These are phyloP conservation scores for Syncephalastrum sp. DNA, from an alignment of 371 early-diverging fungal species.

Conservation along the genomic window DNA sequence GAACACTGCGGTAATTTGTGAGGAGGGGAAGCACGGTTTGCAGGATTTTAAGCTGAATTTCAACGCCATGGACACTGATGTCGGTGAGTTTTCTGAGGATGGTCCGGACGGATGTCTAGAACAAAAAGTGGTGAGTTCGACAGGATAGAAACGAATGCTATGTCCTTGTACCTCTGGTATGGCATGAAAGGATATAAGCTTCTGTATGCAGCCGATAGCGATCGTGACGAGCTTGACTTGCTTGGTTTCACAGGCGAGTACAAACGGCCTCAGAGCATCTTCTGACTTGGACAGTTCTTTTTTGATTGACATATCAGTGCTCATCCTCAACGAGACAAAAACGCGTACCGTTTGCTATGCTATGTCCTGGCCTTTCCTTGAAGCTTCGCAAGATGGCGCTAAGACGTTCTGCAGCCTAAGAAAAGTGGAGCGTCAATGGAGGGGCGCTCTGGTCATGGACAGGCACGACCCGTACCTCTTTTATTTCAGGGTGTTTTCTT, in stretches of 20 bases:
- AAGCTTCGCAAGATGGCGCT: slow-evolving; percentile 59
- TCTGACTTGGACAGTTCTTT: slow-evolving; percentile 79
- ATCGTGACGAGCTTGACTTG: slow-evolving; percentile 82
- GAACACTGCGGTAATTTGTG: slow-evolving; percentile 77
- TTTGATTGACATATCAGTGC: background rate
- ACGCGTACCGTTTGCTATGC: slow-evolving; percentile 50
- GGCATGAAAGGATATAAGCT: slow-evolving; percentile 81
- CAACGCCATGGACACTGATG: slow-evolving; percentile 71
- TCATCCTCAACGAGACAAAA: background rate
- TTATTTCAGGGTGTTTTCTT: slow-evolving; percentile 91
- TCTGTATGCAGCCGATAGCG: slow-evolving; percentile 87
- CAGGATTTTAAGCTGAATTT: slow-evolving; percentile 90
- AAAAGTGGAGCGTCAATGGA: background rate
- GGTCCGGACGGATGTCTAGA: slow-evolving; percentile 63
- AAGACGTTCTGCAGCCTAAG: slow-evolving; percentile 59
- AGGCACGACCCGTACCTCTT: slow-evolving; percentile 69
- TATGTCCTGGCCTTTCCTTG: slow-evolving; percentile 57
- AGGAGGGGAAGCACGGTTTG: slow-evolving; percentile 91
- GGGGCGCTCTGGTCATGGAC: background rate
- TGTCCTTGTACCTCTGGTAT: slow-evolving; percentile 68
- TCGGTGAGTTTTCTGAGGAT: slow-evolving; percentile 75
- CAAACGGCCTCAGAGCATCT: slow-evolving; percentile 86
- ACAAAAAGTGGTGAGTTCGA: background rate
- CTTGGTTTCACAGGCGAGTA: slow-evolving; percentile 88
- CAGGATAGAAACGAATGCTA: background rate